Percentiles rank a stretch among this genome's conserved stretches.
Evolutionary conservation across 352 stramenopile species (phyloP).

Genomic region (Globisporangium orthogonon): DNA sequence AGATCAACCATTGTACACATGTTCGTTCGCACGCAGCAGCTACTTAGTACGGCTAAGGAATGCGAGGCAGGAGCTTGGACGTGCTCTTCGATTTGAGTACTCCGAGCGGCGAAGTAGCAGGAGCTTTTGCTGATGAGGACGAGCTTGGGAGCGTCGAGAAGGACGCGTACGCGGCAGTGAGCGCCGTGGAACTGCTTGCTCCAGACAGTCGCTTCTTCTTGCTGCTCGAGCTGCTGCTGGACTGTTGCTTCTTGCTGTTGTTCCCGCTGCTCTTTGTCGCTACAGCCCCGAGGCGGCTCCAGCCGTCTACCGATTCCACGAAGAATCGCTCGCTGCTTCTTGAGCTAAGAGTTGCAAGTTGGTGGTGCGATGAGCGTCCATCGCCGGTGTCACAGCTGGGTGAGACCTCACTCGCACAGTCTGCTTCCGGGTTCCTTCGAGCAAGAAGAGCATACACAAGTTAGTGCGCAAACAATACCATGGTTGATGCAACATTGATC

Average conservation of each 20-base stretch:
- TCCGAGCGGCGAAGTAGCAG: conserved; percentile 2
- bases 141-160: conserved; percentile 5
- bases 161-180: conserved; percentile 12
- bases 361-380: conserved; percentile 6
- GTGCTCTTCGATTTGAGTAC: conserved; percentile 25
- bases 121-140: conserved; percentile 3
- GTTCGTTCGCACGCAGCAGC: no score
- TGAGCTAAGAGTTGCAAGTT: conserved; percentile 24
- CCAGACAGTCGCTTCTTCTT: conserved; percentile 19
- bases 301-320: conserved; percentile 12
- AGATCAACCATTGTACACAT: no score
- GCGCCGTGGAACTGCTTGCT: neutral
- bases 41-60: conserved; percentile 10
- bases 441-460: neutral
- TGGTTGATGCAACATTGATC: no score
- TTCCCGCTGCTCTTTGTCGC: conserved; percentile 13
- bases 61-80: conserved; percentile 30
- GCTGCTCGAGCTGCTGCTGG: conserved; percentile 6
- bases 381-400: conserved; percentile 16
- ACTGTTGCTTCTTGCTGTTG: conserved; percentile 20
- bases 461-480: no score
- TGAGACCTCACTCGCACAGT: conserved; percentile 9
- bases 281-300: conserved; percentile 2
- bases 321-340: conserved; percentile 27
- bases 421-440: conserved; percentile 24